Conservation (phyloP, 495 filamentous ascomycete genomes). For the Durotheca rogersii region DNA sequence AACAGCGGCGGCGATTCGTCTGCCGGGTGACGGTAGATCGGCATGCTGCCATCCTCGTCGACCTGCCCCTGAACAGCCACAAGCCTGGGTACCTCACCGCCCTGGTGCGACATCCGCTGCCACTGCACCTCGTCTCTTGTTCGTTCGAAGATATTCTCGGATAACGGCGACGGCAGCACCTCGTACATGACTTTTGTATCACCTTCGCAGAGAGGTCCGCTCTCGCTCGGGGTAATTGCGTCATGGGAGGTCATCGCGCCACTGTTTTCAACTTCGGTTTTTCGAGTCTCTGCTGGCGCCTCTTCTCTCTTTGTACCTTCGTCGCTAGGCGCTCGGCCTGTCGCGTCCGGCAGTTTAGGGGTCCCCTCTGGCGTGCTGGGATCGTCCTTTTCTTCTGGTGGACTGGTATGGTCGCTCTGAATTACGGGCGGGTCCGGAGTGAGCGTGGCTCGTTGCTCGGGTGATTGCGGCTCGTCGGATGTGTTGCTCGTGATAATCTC, state of each 20-base stretch:
- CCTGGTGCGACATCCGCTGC: conserved; percentile 90
- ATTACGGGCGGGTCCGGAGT: conserved; percentile 4
- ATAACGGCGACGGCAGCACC: conserved; percentile 55
- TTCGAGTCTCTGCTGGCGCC: conserved; percentile 8
- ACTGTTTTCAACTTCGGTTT: conserved; percentile 25
- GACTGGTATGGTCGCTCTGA: conserved; percentile 7
- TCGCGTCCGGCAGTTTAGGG: conserved; percentile 1
- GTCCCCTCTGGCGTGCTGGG: neutral
- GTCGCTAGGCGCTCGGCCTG: conserved; percentile 11
- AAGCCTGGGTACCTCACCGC: conserved; percentile 90
- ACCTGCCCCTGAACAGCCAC: conserved; percentile 84
- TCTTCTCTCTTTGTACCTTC: conserved; percentile 1
- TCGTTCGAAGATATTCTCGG: conserved; percentile 64
- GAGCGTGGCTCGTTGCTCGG: conserved; percentile 7
- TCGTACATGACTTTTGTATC: conserved; percentile 77
- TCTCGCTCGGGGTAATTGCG: conserved; percentile 9
- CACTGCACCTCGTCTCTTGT: conserved; percentile 77
- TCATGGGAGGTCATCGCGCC: conserved; percentile 22
- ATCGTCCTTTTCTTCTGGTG: conserved; percentile 1
- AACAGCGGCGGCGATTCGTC: conserved; percentile 83
- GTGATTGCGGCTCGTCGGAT: neutral
- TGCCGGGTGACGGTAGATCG: conserved; percentile 90
- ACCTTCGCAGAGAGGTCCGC: conserved; percentile 60
- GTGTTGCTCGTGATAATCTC: conserved; percentile 3
- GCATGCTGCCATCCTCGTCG: conserved; percentile 70